Evolutionary conservation across 2,329 filamentous ascomycete species (phyloP), one percentile per base, ranked within the genome.

Genomic region (Venturia carpophila): DNA sequence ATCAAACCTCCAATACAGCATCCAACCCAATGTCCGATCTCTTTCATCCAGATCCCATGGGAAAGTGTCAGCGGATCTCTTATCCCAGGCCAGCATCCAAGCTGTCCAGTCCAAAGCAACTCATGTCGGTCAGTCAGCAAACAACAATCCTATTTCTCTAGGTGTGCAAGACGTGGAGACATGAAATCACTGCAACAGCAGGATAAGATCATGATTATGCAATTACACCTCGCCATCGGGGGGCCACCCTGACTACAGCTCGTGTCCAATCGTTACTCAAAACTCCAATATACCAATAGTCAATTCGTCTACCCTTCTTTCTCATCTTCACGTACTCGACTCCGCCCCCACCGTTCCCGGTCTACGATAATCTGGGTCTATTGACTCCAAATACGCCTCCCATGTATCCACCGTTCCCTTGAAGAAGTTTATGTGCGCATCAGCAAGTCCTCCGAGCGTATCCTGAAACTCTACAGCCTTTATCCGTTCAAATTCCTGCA

Each of bases 401-500:
- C 94, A 99, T 9, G 90, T 89, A 64, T 88, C 86, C 62, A 89
- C 85, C 5, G 91, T 89, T 27, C 84, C 84, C 65, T 85, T 85
- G 74, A 96, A 99, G 75, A 97, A 97, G 13, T 86, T 84, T 49
- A 96, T 86, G 74, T 99, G 91, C 21, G 90, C 87, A 72, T 93
- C 88, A 0, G 93, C 91, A 61, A 99, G 77, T 2, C 85, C 87
- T 2, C 91, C 91, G 62, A 99, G 82, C 70, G 94, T 92, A 68
- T 88, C 84, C 75, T 91, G 90, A 77, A 99, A 95, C 80, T 99
- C 93, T 52, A 90, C 82, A 47, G 91, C 87, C 81, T 99, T 99
- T 81, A 97, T 97, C 65, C 92, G 85, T 78, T 99, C 94, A 77
- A 99, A 99, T 73, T 97, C 92, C 24, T 84, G 84, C 0, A 97